Evolutionary conservation across 306 rosid genomes (phyloP), one percentile per base, ranked within the genome.

Genomic region (Fragaria nilgerrensis): DNA sequence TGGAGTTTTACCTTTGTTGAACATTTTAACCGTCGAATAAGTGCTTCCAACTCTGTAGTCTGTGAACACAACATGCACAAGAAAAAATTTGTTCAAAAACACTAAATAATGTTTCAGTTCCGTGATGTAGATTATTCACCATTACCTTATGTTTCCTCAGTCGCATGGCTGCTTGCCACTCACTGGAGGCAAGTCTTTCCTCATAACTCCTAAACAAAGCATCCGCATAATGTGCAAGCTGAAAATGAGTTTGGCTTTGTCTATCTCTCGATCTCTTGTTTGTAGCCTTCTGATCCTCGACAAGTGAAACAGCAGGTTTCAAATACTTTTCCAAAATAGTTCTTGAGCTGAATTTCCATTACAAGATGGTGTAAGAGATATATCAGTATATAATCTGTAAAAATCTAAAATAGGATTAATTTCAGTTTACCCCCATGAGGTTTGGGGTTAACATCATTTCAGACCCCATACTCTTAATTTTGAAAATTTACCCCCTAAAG

Each of bases 211-310:
- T 89, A 84, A 90, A 94, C 68, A 94, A 81, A 75, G 94, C 97
- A 86, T 90, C 98, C 53, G 97, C 86, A 84, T 94, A 94, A 81
- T 94, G 97, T 73, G 98, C 98, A 49, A 94, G 94, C 79, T 92
- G 96, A 87, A 94, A 94, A 75, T 84, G 90, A 53, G 92, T 79
- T 77, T 89, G 96, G 64, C 95, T 86, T 74, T 85, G 93, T 72
- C 89, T 89, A 82, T 85, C 85, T 29, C 82, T 80, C 59, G 87
- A 75, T 84, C 86, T 89, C 86, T 84, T 85, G 81, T 82, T 77
- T 20, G 84, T 62, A 79, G 78, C 69, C 78, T 80, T 89, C 85
- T 83, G 84, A 86, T 82, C 84, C 87, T 80, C 97, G 71, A 97
- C 82, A 66, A 92, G 82, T 36, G 98, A 87, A 66, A 92, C 97